Conservation (phyloP, 1,284 basidiomycete species). For the Laetiporus sulphureus region DNA sequence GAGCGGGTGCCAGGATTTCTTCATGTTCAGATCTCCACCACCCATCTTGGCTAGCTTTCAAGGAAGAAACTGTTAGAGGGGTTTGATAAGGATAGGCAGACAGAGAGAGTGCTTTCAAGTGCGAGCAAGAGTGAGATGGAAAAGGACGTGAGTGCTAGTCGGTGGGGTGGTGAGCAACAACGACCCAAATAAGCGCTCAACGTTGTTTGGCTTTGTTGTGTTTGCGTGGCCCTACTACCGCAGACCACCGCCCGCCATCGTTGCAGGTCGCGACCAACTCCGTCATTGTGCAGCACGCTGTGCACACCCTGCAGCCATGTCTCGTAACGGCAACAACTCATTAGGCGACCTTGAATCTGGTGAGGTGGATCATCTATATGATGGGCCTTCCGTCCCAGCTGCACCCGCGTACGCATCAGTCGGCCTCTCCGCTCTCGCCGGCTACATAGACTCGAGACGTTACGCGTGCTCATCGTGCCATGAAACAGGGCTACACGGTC, state of each 20-base stretch:
- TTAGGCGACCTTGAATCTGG: conserved; percentile 31
- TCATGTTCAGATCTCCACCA: conserved; percentile 93
- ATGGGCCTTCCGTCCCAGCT: conserved; percentile 10
- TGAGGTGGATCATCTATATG: conserved; percentile 27
- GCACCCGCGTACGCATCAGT: conserved; percentile 24
- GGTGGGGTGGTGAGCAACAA: no score
- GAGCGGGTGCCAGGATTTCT: conserved; percentile 98
- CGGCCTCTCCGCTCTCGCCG: conserved; percentile 14
- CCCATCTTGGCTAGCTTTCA: conserved; percentile 70
- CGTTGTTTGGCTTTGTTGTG: no score
- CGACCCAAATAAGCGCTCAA: no score
- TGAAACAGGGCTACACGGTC: conserved; percentile 58
- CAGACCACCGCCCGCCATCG: no score
- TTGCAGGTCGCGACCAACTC: no score
- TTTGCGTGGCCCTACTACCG: no score
- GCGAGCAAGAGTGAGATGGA: no score
- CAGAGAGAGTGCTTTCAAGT: no score
- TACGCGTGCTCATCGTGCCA: conserved; percentile 17
- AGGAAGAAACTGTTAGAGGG: conserved; percentile 10
- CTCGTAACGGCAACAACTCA: no score
- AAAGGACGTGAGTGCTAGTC: conserved; percentile 16
- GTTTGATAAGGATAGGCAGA: conserved; percentile 13
- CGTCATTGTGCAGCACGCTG: no score
- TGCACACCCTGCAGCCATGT: no score
- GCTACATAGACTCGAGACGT: conserved; percentile 21